These are phyloP conservation scores for Citrullus mucosospermus DNA, from an alignment of 306 rosid species.

Conservation along the genomic window DNA sequence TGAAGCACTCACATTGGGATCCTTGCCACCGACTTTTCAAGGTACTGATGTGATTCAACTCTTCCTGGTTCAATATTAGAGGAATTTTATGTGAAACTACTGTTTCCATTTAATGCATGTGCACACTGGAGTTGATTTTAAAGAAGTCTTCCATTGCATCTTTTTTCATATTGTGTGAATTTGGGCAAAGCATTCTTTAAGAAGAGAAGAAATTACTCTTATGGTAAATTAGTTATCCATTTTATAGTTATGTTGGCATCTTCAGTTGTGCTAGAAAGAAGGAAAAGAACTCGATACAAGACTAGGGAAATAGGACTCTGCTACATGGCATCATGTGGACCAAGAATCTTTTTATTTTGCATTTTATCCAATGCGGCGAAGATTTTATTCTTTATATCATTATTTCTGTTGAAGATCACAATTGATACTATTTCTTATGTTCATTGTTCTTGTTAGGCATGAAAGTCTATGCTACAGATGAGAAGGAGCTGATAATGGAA, in stretches of 20 bases:
- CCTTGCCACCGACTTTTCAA: conserved; percentile 86
- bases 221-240: neutral
- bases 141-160: neutral
- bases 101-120: neutral
- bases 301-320: neutral
- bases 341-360: neutral
- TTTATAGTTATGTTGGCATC: neutral
- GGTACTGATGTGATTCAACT: conserved; percentile 26
- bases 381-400: neutral
- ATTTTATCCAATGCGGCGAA: neutral
- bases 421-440: neutral
- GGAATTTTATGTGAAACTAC: neutral
- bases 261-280: neutral
- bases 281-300: neutral
- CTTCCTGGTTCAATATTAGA: conserved; percentile 1
- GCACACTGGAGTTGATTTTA: neutral
- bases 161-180: neutral
- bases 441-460: conserved; percentile 38
- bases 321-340: neutral
- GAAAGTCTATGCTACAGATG: conserved; percentile 81
- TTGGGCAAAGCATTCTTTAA: neutral
- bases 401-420: neutral
- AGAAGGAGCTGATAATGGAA: conserved; percentile 94
- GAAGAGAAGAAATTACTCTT: neutral
- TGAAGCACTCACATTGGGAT: conserved; percentile 63